A percentile compares a stretch with the other conserved stretches of the same genome.
Conservation (phyloP, 768 basidiomycete genomes). For the Boletus eberwhitei region DNA sequence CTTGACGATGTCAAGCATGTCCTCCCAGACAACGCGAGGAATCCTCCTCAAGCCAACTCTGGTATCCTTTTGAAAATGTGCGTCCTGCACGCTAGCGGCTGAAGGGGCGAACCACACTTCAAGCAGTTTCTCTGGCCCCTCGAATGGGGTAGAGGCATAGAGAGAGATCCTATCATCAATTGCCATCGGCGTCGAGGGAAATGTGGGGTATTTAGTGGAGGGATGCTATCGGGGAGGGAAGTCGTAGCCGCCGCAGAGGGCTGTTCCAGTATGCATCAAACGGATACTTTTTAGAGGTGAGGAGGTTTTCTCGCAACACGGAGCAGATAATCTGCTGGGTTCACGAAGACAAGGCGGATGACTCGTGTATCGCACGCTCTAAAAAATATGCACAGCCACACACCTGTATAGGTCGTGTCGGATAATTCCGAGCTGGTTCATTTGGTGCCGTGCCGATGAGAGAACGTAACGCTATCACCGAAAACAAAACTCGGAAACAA, state of each 20-base stretch:
- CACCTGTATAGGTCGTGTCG: slow-evolving; percentile 22
- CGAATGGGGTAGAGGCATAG: slow-evolving; percentile 59
- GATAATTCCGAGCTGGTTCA: slow-evolving; percentile 4
- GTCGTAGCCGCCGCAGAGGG: slow-evolving; percentile 35
- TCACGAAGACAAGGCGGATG: slow-evolving; percentile 13
- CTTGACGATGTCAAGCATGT: slow-evolving; percentile 94
- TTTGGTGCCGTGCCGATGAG: neutral
- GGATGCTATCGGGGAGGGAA: slow-evolving; percentile 49
- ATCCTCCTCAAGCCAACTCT: slow-evolving; percentile 77
- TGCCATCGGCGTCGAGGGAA: slow-evolving; percentile 21
- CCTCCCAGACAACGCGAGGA: slow-evolving; percentile 80
- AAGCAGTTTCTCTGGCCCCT: slow-evolving; percentile 92
- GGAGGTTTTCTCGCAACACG: slow-evolving; percentile 13
- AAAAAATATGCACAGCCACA: slow-evolving; percentile 24
- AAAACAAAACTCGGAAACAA: too few species aligned
- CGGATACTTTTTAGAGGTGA: slow-evolving; percentile 18
- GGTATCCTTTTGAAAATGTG: slow-evolving; percentile 35
- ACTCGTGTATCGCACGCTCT: slow-evolving; percentile 6
- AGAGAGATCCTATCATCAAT: slow-evolving; percentile 18
- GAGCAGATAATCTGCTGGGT: slow-evolving; percentile 15
- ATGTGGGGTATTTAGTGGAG: slow-evolving; percentile 14
- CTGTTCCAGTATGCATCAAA: slow-evolving; percentile 45
- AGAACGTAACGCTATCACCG: neutral
- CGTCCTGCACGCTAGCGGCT: slow-evolving; percentile 52
- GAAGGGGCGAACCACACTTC: slow-evolving; percentile 97